Base-by-base conservation (phyloP, 345 rosid species). In the Trapa incisa region DNA sequence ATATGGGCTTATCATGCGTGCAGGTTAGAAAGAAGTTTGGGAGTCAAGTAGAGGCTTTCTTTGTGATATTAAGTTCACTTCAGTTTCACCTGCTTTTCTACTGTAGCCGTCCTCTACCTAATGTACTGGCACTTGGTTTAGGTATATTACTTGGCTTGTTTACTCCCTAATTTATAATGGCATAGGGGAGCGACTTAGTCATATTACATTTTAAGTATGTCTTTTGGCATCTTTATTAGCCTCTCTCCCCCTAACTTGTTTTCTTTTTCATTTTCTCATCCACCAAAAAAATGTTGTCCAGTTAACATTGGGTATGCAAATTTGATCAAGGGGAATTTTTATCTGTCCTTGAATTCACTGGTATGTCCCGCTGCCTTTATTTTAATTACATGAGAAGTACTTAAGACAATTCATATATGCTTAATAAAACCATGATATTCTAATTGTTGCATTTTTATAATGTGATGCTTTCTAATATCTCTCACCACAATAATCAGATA, bases 51-150 rank as follows among this genome's bases (percentile, higher is more conserved):
- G 99, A 89, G 77, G 88, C 88, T 71, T 91, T 94, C 87, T 91
- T 91, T 82, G 89, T 87, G 42, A 71, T 89, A 73, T 77, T 94
- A 74, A 86, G 89, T 71, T 86, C 76, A 12, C 67, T 89, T 68
- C 99, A 94, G 82, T 91, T 94, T 83, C 99, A 94, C 81, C 71
- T 91, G 75, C 84, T 94, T 71, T 94, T 91, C 84, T 94, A 91
- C 79, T 91, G 87, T 83, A 83, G 95, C 64, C 97, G 96, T 71
- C 80, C 91, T 71, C 97, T 91, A 71, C 99, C 99, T 56, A 94
- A 94, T 75, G 76, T 87, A 47, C 82, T 94, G 63, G 91, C 99
- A 66, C 63, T 87, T 82, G 95, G 82, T 76, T 63, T 86, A 91
- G 99, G 99, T 94, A 61, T 61, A 58, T 32, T 58, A 12, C 38